Conservation (phyloP, 352 stramenopile genomes). For the Pythium coloratum region DNA sequence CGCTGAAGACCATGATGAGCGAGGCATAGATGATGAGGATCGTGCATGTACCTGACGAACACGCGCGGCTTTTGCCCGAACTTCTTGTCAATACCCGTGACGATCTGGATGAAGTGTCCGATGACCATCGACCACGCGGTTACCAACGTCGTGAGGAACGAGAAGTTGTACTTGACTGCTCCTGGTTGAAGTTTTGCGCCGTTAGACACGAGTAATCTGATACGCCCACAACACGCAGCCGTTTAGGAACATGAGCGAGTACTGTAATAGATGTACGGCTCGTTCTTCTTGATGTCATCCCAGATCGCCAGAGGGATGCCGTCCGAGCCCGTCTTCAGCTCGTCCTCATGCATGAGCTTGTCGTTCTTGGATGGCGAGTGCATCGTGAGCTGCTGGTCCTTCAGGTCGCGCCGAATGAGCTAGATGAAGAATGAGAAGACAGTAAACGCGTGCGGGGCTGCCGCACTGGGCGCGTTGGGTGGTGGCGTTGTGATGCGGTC, state of each 20-base stretch:
- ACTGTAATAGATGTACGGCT: constrained; percentile 31
- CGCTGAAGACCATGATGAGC: constrained; percentile 66
- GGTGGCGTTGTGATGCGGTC: no score
- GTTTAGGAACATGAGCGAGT: constrained; percentile 39
- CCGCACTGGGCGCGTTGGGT: no score
- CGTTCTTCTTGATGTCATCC: constrained; percentile 31
- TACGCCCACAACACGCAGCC: constrained; percentile 39
- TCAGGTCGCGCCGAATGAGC: constrained; percentile 4
- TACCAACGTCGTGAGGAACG: constrained; percentile 62
- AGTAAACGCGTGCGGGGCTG: no score
- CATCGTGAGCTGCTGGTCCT: constrained; percentile 9
- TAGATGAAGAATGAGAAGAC: constrained; percentile 20
- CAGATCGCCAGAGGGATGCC: constrained; percentile 29
- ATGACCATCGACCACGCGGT: constrained; percentile 63
- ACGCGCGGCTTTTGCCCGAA: constrained; percentile 44
- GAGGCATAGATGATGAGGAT: constrained; percentile 56
- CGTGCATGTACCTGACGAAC: constrained; percentile 39
- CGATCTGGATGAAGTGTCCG: constrained; percentile 56
- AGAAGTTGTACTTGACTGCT: constrained; percentile 42
- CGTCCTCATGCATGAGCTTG: constrained; percentile 27
- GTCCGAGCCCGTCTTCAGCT: constrained; percentile 23
- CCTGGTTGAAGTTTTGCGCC: constrained; percentile 36
- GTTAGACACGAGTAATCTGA: constrained; percentile 36
- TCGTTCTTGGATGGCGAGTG: constrained; percentile 24
- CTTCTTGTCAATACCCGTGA: constrained; percentile 58